These are phyloP conservation scores for Kockovaella imperatae DNA, from an alignment of 768 basidiomycete species.

Conservation along the genomic window DNA sequence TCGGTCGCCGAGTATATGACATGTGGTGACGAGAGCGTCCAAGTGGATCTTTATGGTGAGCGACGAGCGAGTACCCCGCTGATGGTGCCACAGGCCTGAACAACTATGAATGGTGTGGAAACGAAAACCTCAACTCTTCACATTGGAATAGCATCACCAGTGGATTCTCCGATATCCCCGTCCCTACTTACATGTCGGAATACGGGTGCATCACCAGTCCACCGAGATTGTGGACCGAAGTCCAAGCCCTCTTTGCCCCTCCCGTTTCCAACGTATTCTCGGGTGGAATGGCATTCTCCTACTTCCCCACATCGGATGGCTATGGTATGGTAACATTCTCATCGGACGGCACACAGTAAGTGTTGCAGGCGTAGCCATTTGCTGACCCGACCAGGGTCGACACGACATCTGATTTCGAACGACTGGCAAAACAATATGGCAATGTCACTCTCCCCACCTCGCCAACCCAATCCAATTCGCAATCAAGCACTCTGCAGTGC, in stretches of 20 bases:
- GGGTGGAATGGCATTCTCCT: constrained; percentile 72
- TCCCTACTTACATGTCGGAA: constrained; percentile 84
- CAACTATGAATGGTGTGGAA: constrained; percentile 73
- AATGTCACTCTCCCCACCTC: constrained; percentile 53
- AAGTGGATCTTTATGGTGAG: constrained; percentile 80
- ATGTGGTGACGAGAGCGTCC: constrained; percentile 61
- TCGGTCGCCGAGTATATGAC: constrained; percentile 69
- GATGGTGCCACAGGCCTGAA: constrained; percentile 8
- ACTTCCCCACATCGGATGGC: constrained; percentile 75
- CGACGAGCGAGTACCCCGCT: background rate
- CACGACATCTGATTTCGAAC: constrained; percentile 59
- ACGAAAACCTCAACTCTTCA: constrained; percentile 56
- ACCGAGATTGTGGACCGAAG: constrained; percentile 74
- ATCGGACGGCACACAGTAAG: constrained; percentile 40
- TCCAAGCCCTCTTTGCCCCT: constrained; percentile 60
- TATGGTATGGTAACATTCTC: constrained; percentile 82
- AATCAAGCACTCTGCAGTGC: constrained; percentile 56
- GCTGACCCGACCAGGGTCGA: constrained; percentile 51
- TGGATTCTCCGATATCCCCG: constrained; percentile 52
- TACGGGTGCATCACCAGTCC: constrained; percentile 62
- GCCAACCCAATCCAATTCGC: constrained; percentile 51
- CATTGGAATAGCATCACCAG: constrained; percentile 46
- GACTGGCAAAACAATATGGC: constrained; percentile 59
- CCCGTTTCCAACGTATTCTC: constrained; percentile 75
- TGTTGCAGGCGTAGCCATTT: background rate